Evolutionary conservation across 192 early-diverging fungal genomes (phyloP), one percentile per base, ranked within the genome.

Genomic region (Phycomyces nitens): DNA sequence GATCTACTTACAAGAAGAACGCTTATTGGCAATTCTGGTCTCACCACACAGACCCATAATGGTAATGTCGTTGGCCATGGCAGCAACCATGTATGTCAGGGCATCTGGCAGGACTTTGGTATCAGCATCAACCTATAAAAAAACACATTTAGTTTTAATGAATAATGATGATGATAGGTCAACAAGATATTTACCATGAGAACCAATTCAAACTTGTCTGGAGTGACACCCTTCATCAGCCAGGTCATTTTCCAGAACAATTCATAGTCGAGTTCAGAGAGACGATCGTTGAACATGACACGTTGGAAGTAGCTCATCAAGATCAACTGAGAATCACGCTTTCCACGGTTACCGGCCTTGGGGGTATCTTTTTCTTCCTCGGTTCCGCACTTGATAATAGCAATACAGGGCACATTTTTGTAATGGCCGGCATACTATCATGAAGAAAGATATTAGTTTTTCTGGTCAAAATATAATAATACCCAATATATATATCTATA

Each of bases 31-130:
- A 71, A 99, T 96, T 70, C 93, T 78, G 26, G 96, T 98, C 74
- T 98, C 96, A 50, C 96, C 96, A 80, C 96, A 98, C 27, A 97
- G 79, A 16, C 96, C 96, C 92, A 99, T 97, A 72, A 99, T 92
- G 3, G 79, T 78, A 43, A 80, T 77, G 77, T 99, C 94, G 66
- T 92, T 93, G 66, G 86, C 86, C 92, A 99, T 94, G 26, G 91
- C 91, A 50, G 87, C 86, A 26, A 97, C 89, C 87, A 98, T 94
- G 59, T 89, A 84, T 22, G 78, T 80, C 50, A 98, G 77, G 38
- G 92, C 86, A 69, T 91, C 88, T 8, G 83, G 80, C 49, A 87
- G 77, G 18, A 95, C 90, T 60, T 83, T 78, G 8, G 93, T 97
- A 74, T 96, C 95, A 15, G 96, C 96, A 74, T 98, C 96, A 11